phyloP scores from a whole-genome alignment of 2,329 filamentous ascomycete genomes.

The Talaromyces amestolkiae region DNA sequence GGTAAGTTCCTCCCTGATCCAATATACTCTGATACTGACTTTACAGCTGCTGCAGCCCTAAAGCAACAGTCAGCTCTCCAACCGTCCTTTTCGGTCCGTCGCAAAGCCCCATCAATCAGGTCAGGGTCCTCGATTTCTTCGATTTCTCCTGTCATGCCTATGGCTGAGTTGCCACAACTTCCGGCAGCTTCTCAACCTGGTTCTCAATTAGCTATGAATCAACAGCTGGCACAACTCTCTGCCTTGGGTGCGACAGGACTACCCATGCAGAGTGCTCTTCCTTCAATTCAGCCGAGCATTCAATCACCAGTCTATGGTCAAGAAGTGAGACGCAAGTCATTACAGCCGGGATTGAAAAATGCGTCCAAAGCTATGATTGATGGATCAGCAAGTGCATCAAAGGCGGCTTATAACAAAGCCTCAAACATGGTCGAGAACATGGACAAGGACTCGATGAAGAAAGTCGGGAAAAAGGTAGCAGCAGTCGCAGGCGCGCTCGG shows the following conservation, averaged over 20 bases:
- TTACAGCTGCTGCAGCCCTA: background rate
- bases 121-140: conserved; percentile 12
- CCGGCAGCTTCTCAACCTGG: background rate
- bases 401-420: conserved; percentile 15
- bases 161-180: background rate
- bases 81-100: conserved; percentile 7
- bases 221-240: background rate
- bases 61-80: conserved; percentile 6
- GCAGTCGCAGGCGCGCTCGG: conserved; percentile 15
- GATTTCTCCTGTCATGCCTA: conserved; percentile 3
- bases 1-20: background rate
- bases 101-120: conserved; percentile 9
- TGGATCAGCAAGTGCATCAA: conserved; percentile 11
- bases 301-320: background rate
- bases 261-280: background rate
- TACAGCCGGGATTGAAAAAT: conserved; percentile 10
- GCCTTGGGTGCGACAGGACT: background rate
- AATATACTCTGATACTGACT: background rate
- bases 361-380: conserved; percentile 10
- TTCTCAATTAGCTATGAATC: background rate
- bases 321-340: conserved; percentile 14
- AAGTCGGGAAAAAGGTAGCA: conserved; percentile 14
- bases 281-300: conserved; percentile 11
- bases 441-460: conserved; percentile 16
- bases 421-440: conserved; percentile 15